A percentile compares a stretch with the other conserved stretches of the same genome.
Evolutionary conservation across 257 asterid genomes (phyloP).

Genomic region (Echites panduratus): DNA sequence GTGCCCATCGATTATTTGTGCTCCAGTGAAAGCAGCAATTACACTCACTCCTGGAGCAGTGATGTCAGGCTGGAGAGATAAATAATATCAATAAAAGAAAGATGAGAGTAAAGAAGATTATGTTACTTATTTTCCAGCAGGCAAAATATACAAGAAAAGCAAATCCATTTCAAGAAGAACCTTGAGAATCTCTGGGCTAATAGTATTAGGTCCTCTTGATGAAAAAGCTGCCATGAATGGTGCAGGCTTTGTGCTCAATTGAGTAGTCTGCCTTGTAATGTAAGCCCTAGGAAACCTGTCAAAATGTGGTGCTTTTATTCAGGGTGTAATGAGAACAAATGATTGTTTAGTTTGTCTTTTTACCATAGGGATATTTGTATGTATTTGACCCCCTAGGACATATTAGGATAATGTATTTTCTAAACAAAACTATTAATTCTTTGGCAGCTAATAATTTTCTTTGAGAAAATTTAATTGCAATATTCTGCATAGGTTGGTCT

Average conservation of each 20-base stretch:
- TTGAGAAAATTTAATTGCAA: background rate
- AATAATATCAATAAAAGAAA: background rate
- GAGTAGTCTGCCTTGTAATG: constrained; percentile 6
- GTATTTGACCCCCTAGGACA: background rate
- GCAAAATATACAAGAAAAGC: background rate
- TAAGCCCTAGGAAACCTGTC: constrained; percentile 12
- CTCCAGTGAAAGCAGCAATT: constrained; percentile 62
- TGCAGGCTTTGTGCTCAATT: constrained; percentile 14
- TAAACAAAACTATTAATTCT: background rate
- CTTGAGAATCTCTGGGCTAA: constrained; percentile 19
- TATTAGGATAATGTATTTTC: background rate
- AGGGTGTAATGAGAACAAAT: background rate
- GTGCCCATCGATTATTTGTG: constrained; percentile 41
- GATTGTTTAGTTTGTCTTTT: background rate
- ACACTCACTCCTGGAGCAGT: constrained; percentile 86
- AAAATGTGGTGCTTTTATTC: constrained; percentile 35
- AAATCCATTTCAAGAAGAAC: background rate
- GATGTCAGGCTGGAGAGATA: constrained; percentile 68
- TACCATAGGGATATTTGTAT: background rate
- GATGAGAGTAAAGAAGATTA: background rate
- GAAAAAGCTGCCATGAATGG: constrained; percentile 18
- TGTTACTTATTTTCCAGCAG: background rate
- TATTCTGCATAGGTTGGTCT: background rate
- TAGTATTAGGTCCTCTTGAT: constrained; percentile 12
- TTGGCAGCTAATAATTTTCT: background rate